Base-by-base conservation (phyloP, 2,329 filamentous ascomycete genomes). In the Alternaria sp. region DNA sequence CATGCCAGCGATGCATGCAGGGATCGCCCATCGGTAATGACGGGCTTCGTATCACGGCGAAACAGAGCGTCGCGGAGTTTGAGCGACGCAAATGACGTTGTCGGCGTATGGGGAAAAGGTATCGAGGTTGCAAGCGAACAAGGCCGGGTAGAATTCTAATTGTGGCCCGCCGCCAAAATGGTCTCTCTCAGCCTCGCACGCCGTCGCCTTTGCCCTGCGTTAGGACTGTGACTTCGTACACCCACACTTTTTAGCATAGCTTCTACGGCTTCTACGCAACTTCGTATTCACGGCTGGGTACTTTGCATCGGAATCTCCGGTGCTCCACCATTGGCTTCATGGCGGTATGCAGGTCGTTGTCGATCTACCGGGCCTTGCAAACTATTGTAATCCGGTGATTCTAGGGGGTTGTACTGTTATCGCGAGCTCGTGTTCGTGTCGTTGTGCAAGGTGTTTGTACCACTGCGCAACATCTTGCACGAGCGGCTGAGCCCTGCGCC, bases 71-170 rank as follows among this genome's bases (percentile, higher is more conserved):
- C 45, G 18, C 34, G 51, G 54, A 57, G 58, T 46, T 48, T 59
- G 28, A 22, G 38, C 38, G 55, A 63, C 55, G 59, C 54, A n/a
- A 52, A 57, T 67, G 64, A 63, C 64, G 62, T 56, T 59, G 54
- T 46, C 52, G 10, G 38, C 18, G 54, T 41, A 46, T 50, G 40
- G 52, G 27, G 22, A 10, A 10, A 25, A 10, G n/a, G 30, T 34
- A 18, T 36, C 46, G 32, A 50, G 16, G 46, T 38, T 50, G 18
- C 32, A 36, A 38, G 30, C 30, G 14, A 9, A 41, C 16, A 36
- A 34, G 46, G 9, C 36, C 38, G 18, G 28, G 22, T 1, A 25
- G 27, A 22, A 41, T 34, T 34, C 45, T 34, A 49, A 49, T 34
- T 49, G 28, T 20, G 46, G 38, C 38, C 38, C 18, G n/a, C 20